These are phyloP conservation scores for Berkeleyomyces basicola DNA, from an alignment of 2,329 filamentous ascomycete species.

Conservation along the genomic window DNA sequence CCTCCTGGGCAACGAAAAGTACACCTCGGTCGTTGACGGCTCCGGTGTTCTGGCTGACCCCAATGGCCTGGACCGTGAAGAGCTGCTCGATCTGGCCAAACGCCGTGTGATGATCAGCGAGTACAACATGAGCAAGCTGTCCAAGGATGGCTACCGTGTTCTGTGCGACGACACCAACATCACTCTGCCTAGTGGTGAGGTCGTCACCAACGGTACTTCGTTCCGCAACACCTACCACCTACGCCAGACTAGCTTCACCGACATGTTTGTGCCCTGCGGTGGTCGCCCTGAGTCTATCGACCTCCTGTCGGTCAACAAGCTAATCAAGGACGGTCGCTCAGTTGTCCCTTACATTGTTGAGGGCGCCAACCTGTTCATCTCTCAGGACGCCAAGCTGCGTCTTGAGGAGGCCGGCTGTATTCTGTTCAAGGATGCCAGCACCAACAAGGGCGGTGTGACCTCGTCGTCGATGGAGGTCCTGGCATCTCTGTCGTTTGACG, in stretches of 20 bases:
- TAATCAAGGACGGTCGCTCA: conserved; percentile 80
- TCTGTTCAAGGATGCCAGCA: conserved; percentile 92
- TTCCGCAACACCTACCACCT: conserved; percentile 98
- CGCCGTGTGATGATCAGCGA: conserved; percentile 76
- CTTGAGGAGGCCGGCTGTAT: conserved; percentile 91
- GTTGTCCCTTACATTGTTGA: conserved; percentile 91
- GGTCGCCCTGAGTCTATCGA: conserved; percentile 95
- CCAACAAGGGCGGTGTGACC: conserved; percentile 97
- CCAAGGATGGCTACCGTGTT: conserved; percentile 74
- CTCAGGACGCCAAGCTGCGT: conserved; percentile 89
- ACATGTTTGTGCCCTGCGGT: conserved; percentile 89
- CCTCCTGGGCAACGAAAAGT: conserved; percentile 86
- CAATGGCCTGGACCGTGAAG: conserved; percentile 68
- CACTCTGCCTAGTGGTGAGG: conserved; percentile 72
- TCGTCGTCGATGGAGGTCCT: conserved; percentile 93
- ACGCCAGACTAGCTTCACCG: conserved; percentile 57
- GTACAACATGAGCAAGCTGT: conserved; percentile 74
- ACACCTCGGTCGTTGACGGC: conserved; percentile 89
- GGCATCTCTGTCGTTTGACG: conserved; percentile 86
- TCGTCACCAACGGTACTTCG: conserved; percentile 74
- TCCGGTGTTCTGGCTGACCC: conserved; percentile 89
- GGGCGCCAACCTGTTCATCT: conserved; percentile 96
- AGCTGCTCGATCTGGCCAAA: conserved; percentile 73
- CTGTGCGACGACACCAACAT: conserved; percentile 82
- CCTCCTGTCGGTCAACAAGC: conserved; percentile 65